phyloP scores from a whole-genome alignment of 2,329 filamentous ascomycete species.

The Didymella glomerata region DNA sequence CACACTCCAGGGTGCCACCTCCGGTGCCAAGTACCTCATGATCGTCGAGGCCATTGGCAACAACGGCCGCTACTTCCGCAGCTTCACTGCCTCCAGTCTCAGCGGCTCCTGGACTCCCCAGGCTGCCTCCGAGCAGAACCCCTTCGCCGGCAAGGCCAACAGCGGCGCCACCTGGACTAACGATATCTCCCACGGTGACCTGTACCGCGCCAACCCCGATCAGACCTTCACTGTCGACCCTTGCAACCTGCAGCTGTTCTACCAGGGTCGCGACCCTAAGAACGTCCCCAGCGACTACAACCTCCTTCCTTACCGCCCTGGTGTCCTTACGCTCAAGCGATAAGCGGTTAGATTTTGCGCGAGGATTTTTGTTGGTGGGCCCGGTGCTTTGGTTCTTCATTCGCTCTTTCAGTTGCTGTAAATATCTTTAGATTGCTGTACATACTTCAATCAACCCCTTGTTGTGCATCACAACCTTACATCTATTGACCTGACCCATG shows the following conservation, averaged over 20 bases:
- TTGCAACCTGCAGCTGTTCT: conserved; percentile 71
- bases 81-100: conserved; percentile 68
- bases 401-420: conserved; percentile 1
- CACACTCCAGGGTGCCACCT: conserved; percentile 58
- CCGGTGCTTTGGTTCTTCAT: not conserved
- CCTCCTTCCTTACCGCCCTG: conserved; percentile 63
- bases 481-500: too few relatives aligned
- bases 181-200: conserved; percentile 72
- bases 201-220: conserved; percentile 65
- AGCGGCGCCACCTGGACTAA: conserved; percentile 71
- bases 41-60: conserved; percentile 70
- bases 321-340: conserved; percentile 59
- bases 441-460: conserved; percentile 1
- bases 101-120: conserved; percentile 67
- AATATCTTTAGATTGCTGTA: conserved; percentile 1
- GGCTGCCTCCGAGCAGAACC: conserved; percentile 63
- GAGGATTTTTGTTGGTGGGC: not conserved
- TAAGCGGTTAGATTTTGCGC: conserved; percentile 5
- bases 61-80: conserved; percentile 71
- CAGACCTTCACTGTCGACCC: conserved; percentile 70
- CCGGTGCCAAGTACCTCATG: conserved; percentile 66
- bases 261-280: conserved; percentile 64
- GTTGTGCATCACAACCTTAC: not conserved
- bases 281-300: conserved; percentile 55
- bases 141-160: conserved; percentile 73